A percentile compares a stretch with the other conserved stretches of the same genome.
Conservation (phyloP, 495 filamentous ascomycete genomes). For the Penicillium crystallinum region DNA sequence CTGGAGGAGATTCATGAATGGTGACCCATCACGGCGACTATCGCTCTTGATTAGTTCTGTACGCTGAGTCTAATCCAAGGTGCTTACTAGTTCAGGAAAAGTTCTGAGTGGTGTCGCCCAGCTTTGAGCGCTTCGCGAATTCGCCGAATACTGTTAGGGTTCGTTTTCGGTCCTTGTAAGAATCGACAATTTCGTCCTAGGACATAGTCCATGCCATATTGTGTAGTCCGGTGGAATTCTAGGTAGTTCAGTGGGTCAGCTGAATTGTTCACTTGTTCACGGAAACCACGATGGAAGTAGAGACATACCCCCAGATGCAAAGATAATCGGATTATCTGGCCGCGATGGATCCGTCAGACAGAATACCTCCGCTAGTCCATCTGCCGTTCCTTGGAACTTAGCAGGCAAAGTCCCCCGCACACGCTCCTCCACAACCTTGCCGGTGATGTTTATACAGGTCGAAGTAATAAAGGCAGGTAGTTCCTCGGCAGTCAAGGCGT, state of each 20-base stretch:
- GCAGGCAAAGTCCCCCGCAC: constrained; percentile 29
- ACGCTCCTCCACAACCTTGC: constrained; percentile 30
- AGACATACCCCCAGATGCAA: constrained; percentile 63
- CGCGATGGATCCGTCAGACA: constrained; percentile 71
- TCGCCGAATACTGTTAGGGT: constrained; percentile 45
- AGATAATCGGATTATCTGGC: constrained; percentile 70
- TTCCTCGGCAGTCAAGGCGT: constrained; percentile 56
- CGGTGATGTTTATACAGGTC: constrained; percentile 28
- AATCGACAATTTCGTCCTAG: constrained; percentile 59
- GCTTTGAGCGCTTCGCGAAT: constrained; percentile 52
- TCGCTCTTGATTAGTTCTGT: neutral
- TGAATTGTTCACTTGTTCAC: neutral
- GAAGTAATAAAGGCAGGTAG: constrained; percentile 64
- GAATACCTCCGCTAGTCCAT: constrained; percentile 70
- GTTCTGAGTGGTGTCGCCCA: constrained; percentile 60
- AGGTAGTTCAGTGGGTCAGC: constrained; percentile 1
- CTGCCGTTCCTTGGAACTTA: constrained; percentile 51
- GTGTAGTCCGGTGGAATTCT: constrained; percentile 57
- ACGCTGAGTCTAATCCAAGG: neutral
- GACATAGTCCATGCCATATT: constrained; percentile 54
- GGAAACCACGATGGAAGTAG: neutral
- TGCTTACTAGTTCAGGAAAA: constrained; percentile 63
- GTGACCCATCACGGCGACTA: constrained; percentile 56
- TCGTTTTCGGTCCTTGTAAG: constrained; percentile 54
- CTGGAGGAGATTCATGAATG: constrained; percentile 61